A percentile compares a stretch with the other conserved stretches of the same genome.
phyloP scores from a whole-genome alignment of 1,139 yeast species.

The Wickerhamiella infanticola region DNA sequence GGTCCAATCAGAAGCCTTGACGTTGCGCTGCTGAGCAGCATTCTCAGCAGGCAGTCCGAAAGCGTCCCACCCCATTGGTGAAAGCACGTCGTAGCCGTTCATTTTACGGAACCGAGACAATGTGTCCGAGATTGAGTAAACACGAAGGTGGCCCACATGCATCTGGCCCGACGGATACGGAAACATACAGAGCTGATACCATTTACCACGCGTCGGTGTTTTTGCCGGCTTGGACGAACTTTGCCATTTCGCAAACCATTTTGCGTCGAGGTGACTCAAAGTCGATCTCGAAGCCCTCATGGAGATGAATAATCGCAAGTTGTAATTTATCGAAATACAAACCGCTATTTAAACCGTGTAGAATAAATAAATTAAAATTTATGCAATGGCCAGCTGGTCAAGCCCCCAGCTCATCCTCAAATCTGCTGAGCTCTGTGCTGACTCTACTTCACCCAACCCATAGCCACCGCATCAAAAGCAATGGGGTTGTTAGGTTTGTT shows the following conservation, averaged over 20 bases:
- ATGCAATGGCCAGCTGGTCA: too few species aligned
- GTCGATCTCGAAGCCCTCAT: background rate
- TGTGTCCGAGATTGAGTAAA: constrained; percentile 79
- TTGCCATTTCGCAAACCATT: constrained; percentile 22
- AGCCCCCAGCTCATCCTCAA: too few species aligned
- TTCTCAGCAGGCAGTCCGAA: constrained; percentile 97
- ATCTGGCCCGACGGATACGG: constrained; percentile 91
- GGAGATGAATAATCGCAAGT: too few species aligned
- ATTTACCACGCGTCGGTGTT: constrained; percentile 25
- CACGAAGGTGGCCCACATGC: constrained; percentile 89
- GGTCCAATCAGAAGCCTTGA: constrained; percentile 78
- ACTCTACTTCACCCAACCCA: too few species aligned
- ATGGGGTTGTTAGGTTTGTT: constrained; percentile 4
- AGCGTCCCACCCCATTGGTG: constrained; percentile 99
- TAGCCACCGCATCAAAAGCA: background rate
- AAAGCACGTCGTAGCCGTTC: constrained; percentile 63
- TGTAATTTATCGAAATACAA: too few species aligned
- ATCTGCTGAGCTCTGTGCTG: too few species aligned
- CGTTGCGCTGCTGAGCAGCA: constrained; percentile 79
- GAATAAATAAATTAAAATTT: too few species aligned
- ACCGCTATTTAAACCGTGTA: too few species aligned
- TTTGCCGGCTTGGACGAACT: constrained; percentile 15
- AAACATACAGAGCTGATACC: constrained; percentile 72
- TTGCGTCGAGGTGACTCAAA: constrained; percentile 11
- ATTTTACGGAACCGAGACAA: constrained; percentile 63